Percentiles rank a stretch among this genome's conserved stretches.
Evolutionary conservation across 2,329 filamentous ascomycete genomes (phyloP).

Genomic region (Lachnellula arida): DNA sequence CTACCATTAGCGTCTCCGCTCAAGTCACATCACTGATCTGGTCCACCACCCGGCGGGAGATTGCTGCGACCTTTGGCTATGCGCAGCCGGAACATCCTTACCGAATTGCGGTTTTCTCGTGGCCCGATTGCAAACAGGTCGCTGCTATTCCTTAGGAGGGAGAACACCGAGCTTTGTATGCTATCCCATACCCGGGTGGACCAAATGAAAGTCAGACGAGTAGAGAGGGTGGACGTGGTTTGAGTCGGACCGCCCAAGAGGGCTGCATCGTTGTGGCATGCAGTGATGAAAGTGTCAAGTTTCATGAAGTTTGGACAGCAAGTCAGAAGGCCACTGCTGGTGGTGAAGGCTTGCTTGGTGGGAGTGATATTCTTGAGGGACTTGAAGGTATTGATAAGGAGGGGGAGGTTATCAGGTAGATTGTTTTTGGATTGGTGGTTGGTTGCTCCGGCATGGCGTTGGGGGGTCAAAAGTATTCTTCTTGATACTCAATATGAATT

Average conservation of each 20-base stretch:
- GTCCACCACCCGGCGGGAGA: slow-evolving; percentile 80
- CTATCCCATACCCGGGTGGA: slow-evolving; percentile 75
- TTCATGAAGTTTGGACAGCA: slow-evolving; percentile 89
- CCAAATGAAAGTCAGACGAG: slow-evolving; percentile 35
- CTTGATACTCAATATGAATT: background rate
- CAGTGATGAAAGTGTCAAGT: slow-evolving; percentile 89
- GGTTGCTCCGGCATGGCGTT: background rate
- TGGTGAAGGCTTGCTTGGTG: slow-evolving; percentile 62
- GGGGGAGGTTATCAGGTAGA: slow-evolving; percentile 62
- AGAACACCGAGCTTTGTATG: slow-evolving; percentile 76
- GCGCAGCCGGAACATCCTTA: slow-evolving; percentile 84
- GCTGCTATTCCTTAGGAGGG: slow-evolving; percentile 80
- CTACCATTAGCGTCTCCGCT: slow-evolving; percentile 85
- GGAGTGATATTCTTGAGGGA: slow-evolving; percentile 80
- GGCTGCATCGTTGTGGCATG: slow-evolving; percentile 88
- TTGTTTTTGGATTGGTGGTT: background rate
- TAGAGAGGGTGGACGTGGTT: slow-evolving; percentile 48
- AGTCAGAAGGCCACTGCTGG: slow-evolving; percentile 49
- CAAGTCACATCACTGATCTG: slow-evolving; percentile 92
- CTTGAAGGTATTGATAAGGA: slow-evolving; percentile 76
- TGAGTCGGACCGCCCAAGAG: slow-evolving; percentile 56
- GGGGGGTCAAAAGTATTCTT: background rate
- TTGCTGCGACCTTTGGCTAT: slow-evolving; percentile 91
- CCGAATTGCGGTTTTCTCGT: slow-evolving; percentile 87
- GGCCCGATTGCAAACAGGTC: slow-evolving; percentile 85